Evolutionary conservation across 1,284 basidiomycete genomes (phyloP).

Genomic region (Boletus hoseneyae): DNA sequence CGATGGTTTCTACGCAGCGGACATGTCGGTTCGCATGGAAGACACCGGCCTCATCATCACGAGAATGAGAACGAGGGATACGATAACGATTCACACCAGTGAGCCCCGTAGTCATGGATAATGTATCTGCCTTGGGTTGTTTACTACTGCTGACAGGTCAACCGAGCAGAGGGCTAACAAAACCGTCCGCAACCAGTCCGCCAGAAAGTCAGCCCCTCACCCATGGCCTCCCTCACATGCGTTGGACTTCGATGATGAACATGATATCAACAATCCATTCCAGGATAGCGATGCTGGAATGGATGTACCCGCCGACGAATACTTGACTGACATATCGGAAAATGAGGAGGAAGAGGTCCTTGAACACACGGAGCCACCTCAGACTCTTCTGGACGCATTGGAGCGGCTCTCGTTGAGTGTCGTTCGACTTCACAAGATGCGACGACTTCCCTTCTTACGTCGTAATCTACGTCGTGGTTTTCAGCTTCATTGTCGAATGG

Average conservation of each 20-base stretch:
- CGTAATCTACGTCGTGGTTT: slow-evolving; percentile 51
- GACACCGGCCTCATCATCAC: not conserved
- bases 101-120: slow-evolving; percentile 2
- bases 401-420: slow-evolving; percentile 17
- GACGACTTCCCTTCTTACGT: slow-evolving; percentile 50
- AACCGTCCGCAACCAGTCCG: slow-evolving; percentile 11
- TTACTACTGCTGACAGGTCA: slow-evolving; percentile 14
- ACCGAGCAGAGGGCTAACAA: slow-evolving; percentile 7
- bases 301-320: slow-evolving; percentile 3
- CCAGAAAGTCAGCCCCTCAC: slow-evolving; percentile 8
- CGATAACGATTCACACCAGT: slow-evolving; percentile 9
- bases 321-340: slow-evolving; percentile 11
- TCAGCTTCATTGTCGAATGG: slow-evolving; percentile 29
- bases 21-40: slow-evolving; percentile 4
- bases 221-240: not conserved
- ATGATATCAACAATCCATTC: not conserved
- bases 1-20: slow-evolving; percentile 22
- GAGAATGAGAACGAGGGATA: not conserved
- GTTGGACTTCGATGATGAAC: slow-evolving; percentile 9
- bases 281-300: slow-evolving; percentile 4
- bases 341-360: slow-evolving; percentile 4
- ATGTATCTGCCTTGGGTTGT: not conserved
- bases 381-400: slow-evolving; percentile 22
- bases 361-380: slow-evolving; percentile 15
- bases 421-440: slow-evolving; percentile 22